phyloP scores from a whole-genome alignment of 139 green algal genomes.

The Tetraselmis chui region DNA sequence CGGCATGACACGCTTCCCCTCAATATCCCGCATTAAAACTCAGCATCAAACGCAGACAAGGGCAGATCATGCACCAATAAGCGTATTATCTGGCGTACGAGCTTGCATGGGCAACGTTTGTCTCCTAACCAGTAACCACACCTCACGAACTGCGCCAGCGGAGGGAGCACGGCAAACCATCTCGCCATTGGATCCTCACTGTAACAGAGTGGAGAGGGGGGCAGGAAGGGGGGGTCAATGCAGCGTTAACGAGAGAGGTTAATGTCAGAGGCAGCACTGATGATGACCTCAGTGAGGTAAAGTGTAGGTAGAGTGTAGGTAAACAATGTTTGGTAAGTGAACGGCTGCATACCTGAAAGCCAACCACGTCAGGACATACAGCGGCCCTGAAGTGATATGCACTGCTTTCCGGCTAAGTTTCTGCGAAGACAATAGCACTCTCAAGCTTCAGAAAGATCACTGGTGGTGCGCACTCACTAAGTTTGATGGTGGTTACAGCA shows the following conservation, averaged over 20 bases:
- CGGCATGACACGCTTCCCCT: not conserved
- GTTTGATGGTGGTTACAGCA: not conserved
- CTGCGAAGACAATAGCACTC: conserved; percentile 26
- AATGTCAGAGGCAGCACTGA: too few species aligned
- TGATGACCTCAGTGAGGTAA: too few species aligned
- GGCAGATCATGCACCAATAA: not conserved
- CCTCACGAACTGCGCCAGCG: not conserved
- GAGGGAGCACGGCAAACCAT: not conserved
- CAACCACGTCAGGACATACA: conserved; percentile 79
- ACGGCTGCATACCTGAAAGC: conserved; percentile 88
- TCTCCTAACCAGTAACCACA: too few species aligned
- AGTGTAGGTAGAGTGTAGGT: conserved; percentile 2
- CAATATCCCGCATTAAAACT: too few species aligned
- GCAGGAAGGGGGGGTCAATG: not conserved
- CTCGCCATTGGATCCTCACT: not conserved
- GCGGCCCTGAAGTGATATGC: conserved; percentile 78
- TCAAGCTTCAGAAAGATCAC: conserved; percentile 26
- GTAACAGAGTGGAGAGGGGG: not conserved
- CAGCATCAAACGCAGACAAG: too few species aligned
- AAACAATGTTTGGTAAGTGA: too few species aligned
- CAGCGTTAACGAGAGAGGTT: not conserved
- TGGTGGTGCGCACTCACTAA: not conserved
- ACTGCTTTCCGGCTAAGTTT: conserved; percentile 90
- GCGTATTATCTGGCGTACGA: not conserved
- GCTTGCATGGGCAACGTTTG: too few species aligned